Conservation (phyloP, 2,329 filamentous ascomycete genomes). For the Exophiala dermatitidis region DNA sequence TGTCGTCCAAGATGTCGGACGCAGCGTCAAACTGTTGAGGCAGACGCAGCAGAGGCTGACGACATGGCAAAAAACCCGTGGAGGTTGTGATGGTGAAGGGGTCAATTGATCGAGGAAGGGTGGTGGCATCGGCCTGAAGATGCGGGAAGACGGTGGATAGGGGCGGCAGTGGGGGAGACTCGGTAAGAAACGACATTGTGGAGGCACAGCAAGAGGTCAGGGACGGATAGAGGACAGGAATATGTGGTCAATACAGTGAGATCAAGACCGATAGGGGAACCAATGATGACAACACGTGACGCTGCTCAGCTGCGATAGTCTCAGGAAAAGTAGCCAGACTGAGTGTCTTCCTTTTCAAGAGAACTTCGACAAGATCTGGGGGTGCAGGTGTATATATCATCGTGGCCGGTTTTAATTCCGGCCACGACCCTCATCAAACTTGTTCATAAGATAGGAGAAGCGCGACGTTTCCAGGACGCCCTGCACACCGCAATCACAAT, state of each 20-base stretch:
- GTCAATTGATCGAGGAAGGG: constrained; percentile 37
- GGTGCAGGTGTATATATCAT: constrained; percentile 19
- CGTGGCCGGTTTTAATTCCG: constrained; percentile 26
- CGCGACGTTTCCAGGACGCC: constrained; percentile 8
- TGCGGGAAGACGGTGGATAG: constrained; percentile 39
- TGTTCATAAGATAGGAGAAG: constrained; percentile 25
- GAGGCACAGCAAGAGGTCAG: background rate
- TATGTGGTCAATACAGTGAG: background rate
- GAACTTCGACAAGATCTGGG: background rate
- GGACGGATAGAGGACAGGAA: background rate
- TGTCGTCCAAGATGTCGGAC: constrained; percentile 63
- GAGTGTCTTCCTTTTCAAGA: background rate
- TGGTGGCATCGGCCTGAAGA: constrained; percentile 38
- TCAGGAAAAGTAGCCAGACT: background rate
- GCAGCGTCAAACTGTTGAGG: constrained; percentile 67
- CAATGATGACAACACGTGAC: background rate
- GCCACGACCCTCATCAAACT: constrained; percentile 15
- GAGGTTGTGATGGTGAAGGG: constrained; percentile 44
- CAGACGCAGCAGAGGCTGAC: constrained; percentile 43
- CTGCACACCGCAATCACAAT: background rate
- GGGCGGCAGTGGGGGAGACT: constrained; percentile 29
- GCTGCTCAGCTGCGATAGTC: background rate
- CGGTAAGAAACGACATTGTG: constrained; percentile 19
- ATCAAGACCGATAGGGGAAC: background rate
- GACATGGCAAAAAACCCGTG: constrained; percentile 41